A percentile compares a stretch with the other conserved stretches of the same genome.
These are phyloP conservation scores for Scytalidium lignicola DNA, from an alignment of 2,329 filamentous ascomycete species.

Conservation along the genomic window DNA sequence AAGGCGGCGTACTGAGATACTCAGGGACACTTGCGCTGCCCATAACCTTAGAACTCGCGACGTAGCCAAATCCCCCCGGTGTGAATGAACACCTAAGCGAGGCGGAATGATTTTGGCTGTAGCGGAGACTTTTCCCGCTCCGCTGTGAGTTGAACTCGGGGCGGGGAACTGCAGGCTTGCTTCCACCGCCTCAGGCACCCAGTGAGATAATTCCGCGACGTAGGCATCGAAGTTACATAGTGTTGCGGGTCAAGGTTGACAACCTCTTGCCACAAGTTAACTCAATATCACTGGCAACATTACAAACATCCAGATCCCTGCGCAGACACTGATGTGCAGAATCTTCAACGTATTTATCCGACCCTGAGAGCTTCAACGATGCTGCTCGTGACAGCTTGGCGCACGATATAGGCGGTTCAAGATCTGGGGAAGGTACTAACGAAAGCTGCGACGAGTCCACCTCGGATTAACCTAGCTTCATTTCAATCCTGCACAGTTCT, in stretches of 20 bases:
- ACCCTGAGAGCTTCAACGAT: neutral
- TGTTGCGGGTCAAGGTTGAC: neutral
- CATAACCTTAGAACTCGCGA: constrained; percentile 16
- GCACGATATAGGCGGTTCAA: neutral
- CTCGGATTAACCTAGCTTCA: neutral
- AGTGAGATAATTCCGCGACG: neutral
- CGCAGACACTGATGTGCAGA: neutral
- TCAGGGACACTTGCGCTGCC: neutral
- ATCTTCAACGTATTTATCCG: neutral
- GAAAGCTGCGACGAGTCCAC: neutral
- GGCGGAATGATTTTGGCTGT: neutral
- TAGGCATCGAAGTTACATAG: neutral
- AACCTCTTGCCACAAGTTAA: neutral
- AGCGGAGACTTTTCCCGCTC: neutral
- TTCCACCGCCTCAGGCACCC: neutral
- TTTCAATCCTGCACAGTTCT: neutral
- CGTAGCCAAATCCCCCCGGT: constrained; percentile 21
- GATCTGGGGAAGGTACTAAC: neutral
- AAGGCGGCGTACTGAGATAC: constrained; percentile 9
- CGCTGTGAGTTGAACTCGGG: neutral
- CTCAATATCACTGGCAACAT: neutral
- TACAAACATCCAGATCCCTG: neutral
- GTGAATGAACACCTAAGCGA: neutral
- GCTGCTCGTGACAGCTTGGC: neutral
- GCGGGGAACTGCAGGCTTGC: neutral